Percentiles rank a stretch among this genome's conserved stretches.
Conservation (phyloP, 805 yeast genomes). For the Ogataea populi-albae region DNA sequence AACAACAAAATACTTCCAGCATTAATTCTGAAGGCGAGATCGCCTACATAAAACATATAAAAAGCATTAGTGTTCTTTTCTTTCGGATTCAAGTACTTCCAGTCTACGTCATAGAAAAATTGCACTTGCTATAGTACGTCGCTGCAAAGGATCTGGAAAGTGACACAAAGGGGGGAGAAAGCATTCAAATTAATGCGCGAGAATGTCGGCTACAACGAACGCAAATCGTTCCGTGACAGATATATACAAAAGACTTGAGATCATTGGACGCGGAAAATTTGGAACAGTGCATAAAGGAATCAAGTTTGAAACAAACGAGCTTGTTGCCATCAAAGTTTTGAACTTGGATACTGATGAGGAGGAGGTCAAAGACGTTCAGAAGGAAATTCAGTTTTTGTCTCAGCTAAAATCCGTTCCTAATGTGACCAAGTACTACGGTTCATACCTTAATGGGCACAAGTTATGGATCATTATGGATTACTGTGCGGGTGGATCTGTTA, state of each 20-base stretch:
- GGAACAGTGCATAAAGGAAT: conserved; percentile 94
- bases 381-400: conserved; percentile 82
- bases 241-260: conserved; percentile 76
- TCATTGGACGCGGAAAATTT: conserved; percentile 94
- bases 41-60: no score
- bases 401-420: conserved; percentile 85
- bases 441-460: conserved; percentile 82
- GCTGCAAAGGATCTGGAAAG: no score
- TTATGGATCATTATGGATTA: conserved; percentile 97
- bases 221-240: conserved; percentile 20
- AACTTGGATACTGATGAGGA: conserved; percentile 91
- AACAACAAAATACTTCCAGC: no score
- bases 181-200: no score
- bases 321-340: conserved; percentile 90
- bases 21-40: no score
- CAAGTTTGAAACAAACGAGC: conserved; percentile 63
- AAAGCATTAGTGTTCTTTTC: no score
- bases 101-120: no score
- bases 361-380: conserved; percentile 92
- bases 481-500: conserved; percentile 93
- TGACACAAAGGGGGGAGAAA: no score
- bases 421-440: conserved; percentile 88
- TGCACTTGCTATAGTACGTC: no score
- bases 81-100: no score
- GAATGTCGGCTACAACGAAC: conserved; percentile 1